phyloP scores from a whole-genome alignment of 2,329 filamentous ascomycete species.

The Pseudocercospora cruenta region DNA sequence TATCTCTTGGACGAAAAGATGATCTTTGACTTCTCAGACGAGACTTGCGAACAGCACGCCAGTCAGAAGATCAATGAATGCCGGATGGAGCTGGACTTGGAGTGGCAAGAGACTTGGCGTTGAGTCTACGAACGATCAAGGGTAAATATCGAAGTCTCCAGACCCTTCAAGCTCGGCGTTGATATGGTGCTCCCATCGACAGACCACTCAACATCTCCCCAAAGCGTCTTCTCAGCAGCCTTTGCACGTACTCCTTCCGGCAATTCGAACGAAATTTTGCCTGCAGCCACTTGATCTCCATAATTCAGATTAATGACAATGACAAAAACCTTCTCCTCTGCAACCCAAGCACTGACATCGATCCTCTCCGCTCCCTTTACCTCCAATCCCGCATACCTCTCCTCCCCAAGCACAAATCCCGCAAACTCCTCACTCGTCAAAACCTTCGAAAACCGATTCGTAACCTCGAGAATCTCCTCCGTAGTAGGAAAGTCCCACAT shows the following conservation, averaged over 20 bases:
- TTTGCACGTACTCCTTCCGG: constrained; percentile 14
- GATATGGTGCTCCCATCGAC: neutral
- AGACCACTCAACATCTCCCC: constrained; percentile 26
- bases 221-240: constrained; percentile 13
- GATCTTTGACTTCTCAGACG: too few relatives aligned
- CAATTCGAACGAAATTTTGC: constrained; percentile 24
- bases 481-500: constrained; percentile 55
- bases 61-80: too few relatives aligned
- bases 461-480: constrained; percentile 41
- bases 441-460: constrained; percentile 43
- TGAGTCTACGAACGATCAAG: neutral
- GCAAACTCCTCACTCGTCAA: constrained; percentile 41
- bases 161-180: neutral
- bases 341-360: constrained; percentile 50
- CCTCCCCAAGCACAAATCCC: constrained; percentile 42
- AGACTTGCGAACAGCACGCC: too few relatives aligned
- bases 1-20: too few relatives aligned
- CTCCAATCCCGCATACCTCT: constrained; percentile 27
- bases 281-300: constrained; percentile 11
- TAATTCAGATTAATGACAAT: constrained; percentile 46
- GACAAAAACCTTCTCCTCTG: constrained; percentile 42
- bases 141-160: neutral
- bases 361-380: constrained; percentile 34
- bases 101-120: neutral
- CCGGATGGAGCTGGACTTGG: too few relatives aligned